A percentile compares a stretch with the other conserved stretches of the same genome.
Conservation (phyloP, 2,329 filamentous ascomycete species). For the Eutypella sp. region DNA sequence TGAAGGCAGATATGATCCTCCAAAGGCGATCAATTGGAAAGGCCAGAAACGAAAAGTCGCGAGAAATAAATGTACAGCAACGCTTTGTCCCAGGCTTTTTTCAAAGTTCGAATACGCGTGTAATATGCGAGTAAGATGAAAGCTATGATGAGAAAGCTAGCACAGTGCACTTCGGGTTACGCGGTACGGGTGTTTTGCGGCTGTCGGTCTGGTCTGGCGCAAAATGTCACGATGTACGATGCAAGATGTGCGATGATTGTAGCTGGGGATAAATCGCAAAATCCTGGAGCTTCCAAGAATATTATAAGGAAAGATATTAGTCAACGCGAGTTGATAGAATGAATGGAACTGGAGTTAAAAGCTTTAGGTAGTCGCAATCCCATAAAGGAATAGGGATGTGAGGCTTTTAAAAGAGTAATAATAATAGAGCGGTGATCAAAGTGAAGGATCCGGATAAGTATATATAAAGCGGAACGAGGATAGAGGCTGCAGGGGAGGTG, state of each 20-base stretch:
- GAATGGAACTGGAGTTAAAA: slow-evolving; percentile 21
- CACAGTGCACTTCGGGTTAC: background rate
- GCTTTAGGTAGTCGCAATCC: slow-evolving; percentile 19
- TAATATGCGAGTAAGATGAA: background rate
- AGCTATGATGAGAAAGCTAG: background rate
- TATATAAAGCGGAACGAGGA: slow-evolving; percentile 16
- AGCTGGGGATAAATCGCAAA: too few relatives aligned
- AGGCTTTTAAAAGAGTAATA: slow-evolving; percentile 9
- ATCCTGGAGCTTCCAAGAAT: slow-evolving; percentile 24
- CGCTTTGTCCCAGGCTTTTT: slow-evolving; percentile 14
- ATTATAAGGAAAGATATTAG: slow-evolving; percentile 28
- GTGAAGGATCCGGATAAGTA: slow-evolving; percentile 29
- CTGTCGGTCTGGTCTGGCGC: slow-evolving; percentile 8
- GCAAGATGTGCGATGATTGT: too few relatives aligned
- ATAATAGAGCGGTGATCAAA: slow-evolving; percentile 6
- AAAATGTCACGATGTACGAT: slow-evolving; percentile 10
- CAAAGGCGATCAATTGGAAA: slow-evolving; percentile 26
- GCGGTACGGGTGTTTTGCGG: too few relatives aligned
- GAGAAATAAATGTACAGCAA: slow-evolving; percentile 27
- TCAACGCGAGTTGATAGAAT: slow-evolving; percentile 28
- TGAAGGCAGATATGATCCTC: slow-evolving; percentile 15
- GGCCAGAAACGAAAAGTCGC: slow-evolving; percentile 5
- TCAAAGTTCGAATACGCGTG: slow-evolving; percentile 3
- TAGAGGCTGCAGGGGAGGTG: slow-evolving; percentile 27
- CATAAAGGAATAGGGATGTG: slow-evolving; percentile 13